Conservation (phyloP, 495 filamentous ascomycete genomes). For the Neurospora cerealis region DNA sequence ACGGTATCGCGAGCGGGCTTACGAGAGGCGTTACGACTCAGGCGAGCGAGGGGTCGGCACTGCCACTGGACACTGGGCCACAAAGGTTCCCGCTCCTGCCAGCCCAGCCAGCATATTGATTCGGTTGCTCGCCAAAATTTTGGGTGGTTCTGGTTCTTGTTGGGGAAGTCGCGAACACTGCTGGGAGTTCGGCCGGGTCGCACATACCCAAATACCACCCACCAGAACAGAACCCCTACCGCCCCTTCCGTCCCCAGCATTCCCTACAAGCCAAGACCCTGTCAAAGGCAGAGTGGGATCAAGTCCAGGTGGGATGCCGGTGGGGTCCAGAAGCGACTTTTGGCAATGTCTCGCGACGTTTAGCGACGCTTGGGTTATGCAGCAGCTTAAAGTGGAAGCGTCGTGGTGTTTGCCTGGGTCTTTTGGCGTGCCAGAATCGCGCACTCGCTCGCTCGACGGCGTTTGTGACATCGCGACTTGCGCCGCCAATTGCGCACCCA, state of each 20-base stretch:
- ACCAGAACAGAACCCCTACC: slow-evolving; percentile 4
- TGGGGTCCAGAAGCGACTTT: slow-evolving; percentile 9
- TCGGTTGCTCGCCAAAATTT: slow-evolving; percentile 19
- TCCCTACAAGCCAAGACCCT: background rate
- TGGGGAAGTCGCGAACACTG: slow-evolving; percentile 22
- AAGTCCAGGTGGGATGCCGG: background rate
- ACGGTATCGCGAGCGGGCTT: background rate
- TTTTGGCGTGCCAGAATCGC: background rate
- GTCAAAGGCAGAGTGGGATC: background rate
- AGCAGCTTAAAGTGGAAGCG: slow-evolving; percentile 4
- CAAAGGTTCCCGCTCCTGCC: background rate
- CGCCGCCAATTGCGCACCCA: background rate
- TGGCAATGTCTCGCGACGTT: slow-evolving; percentile 7
- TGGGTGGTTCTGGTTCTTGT: slow-evolving; percentile 19
- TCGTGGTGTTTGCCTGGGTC: slow-evolving; percentile 1
- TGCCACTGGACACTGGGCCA: background rate
- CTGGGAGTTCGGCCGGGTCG: background rate
- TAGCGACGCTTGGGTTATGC: slow-evolving; percentile 6
- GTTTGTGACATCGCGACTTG: background rate
- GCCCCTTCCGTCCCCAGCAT: background rate
- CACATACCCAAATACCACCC: slow-evolving; percentile 14
- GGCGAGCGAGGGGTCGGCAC: background rate
- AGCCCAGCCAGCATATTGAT: background rate
- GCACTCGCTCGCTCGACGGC: background rate
- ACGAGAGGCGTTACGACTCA: background rate